Conservation (phyloP, 805 yeast species). For the Barnettozyma wickerhamii region DNA sequence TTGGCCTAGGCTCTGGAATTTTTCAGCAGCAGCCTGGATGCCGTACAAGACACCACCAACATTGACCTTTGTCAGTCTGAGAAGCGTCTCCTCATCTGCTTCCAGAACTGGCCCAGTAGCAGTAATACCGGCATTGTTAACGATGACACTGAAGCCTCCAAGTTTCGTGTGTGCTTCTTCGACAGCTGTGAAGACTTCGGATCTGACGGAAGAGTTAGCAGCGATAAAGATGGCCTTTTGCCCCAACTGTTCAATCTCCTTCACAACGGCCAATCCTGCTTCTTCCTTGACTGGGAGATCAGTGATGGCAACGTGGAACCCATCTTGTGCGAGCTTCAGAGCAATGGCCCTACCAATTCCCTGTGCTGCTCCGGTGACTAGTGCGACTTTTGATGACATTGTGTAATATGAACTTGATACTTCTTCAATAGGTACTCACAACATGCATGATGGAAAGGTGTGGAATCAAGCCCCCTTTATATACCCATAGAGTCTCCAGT, state of each 20-base stretch:
- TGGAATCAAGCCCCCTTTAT: no score
- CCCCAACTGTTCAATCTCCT: conserved; percentile 20
- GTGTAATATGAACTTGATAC: no score
- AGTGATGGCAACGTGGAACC: conserved; percentile 41
- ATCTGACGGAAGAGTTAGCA: conserved; percentile 24
- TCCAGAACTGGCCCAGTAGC: conserved; percentile 25
- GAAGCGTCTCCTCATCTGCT: conserved; percentile 25
- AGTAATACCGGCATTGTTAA: conserved; percentile 35
- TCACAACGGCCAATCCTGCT: conserved; percentile 21
- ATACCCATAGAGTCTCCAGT: no score
- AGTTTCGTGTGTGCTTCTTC: conserved; percentile 25
- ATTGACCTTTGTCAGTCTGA: conserved; percentile 25
- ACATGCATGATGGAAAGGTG: no score
- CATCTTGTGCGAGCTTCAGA: conserved; percentile 68
- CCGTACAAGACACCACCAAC: conserved; percentile 31
- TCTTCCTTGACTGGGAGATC: conserved; percentile 23
- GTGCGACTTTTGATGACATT: conserved; percentile 47
- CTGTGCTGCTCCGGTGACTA: conserved; percentile 86
- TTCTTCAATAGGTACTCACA: no score
- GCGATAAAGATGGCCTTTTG: conserved; percentile 23
- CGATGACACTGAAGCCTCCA: conserved; percentile 32
- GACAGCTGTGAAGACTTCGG: conserved; percentile 25
- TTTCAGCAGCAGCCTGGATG: conserved; percentile 31
- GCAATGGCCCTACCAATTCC: conserved; percentile 88
- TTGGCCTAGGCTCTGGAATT: conserved; percentile 24